Percentiles rank a stretch among this genome's conserved stretches.
These are phyloP conservation scores for Borovskyia barvae DNA, from an alignment of 208 protist genomes.

Conservation along the genomic window DNA sequence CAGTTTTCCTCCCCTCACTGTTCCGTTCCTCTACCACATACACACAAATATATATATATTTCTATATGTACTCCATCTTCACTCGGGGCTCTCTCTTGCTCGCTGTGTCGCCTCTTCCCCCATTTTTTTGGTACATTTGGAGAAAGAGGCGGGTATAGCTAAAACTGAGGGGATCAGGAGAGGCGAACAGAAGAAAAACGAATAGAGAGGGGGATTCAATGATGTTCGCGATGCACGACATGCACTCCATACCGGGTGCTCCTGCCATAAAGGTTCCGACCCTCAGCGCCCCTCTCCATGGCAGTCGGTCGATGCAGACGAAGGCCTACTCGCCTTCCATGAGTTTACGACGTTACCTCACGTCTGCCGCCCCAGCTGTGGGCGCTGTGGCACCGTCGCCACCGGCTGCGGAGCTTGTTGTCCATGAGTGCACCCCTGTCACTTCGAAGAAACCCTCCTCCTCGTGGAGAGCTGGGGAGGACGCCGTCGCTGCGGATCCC, in stretches of 20 bases:
- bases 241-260: conserved; percentile 12
- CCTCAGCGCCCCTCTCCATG: conserved; percentile 4
- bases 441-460: background rate
- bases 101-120: too few species aligned
- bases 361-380: background rate
- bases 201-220: too few species aligned
- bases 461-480: background rate
- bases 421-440: conserved; percentile 16
- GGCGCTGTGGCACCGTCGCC: background rate
- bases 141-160: too few species aligned
- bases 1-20: too few species aligned
- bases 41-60: too few species aligned
- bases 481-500: too few species aligned
- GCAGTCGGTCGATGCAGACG: background rate
- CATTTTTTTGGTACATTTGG: too few species aligned
- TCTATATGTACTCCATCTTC: too few species aligned
- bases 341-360: conserved; percentile 9
- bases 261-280: conserved; percentile 32
- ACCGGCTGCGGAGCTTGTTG: conserved; percentile 1
- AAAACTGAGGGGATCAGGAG: too few species aligned
- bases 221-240: conserved; percentile 27
- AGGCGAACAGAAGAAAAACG: too few species aligned
- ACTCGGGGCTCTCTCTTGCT: too few species aligned
- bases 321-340: conserved; percentile 8
- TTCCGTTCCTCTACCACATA: too few species aligned